Evolutionary conservation across 352 stramenopile species (phyloP), one percentile per base, ranked within the genome.

Genomic region (Globisporangium ultimum): DNA sequence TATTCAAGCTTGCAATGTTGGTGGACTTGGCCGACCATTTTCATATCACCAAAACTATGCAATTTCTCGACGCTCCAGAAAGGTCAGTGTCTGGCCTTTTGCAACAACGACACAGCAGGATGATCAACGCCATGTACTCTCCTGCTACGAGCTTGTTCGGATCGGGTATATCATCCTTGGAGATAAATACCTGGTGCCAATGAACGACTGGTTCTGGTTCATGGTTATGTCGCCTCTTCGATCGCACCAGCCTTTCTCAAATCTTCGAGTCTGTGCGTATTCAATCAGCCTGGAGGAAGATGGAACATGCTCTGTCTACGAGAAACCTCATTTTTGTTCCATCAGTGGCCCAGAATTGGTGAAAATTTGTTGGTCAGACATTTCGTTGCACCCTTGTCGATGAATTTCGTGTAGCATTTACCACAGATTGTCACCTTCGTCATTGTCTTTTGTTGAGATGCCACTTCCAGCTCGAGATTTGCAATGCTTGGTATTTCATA

Each of bases 151-250:
- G 43, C 54, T 76, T 14, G 54, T 20, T 18, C 47, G 55, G 0
- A 28, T 62, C 17, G 55, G 68, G 0, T 72, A 70, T 60, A 52
- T 68, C 52, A 55, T 76, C 3, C 32, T 61, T 2, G 21, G 42
- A 11, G 46, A 52, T 14, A 57, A n/a, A 0, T 49, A 67, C 58
- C 34, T 61, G 20, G 59, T 80, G 14, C 62, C 60, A 4, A 43
- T 75, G 21, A 58, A 68, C 1, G 50, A 62, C 17, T 62, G 56
- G 56, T 43, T 56, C 48, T 62, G 38, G 14, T 55, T 62, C 17
- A 13, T 55, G 22, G 4, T 45, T 3, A 17, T 40, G 1, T 50
- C 47, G 6, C 38, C 36, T 0, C 3, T 56, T 15, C 48, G 38
- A 1, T 42, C n/a, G 1, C 4, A 51, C 22, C n/a, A 46, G 12